phyloP scores from a whole-genome alignment of 1,284 basidiomycete species.

The Ceratobasidium sp. region DNA sequence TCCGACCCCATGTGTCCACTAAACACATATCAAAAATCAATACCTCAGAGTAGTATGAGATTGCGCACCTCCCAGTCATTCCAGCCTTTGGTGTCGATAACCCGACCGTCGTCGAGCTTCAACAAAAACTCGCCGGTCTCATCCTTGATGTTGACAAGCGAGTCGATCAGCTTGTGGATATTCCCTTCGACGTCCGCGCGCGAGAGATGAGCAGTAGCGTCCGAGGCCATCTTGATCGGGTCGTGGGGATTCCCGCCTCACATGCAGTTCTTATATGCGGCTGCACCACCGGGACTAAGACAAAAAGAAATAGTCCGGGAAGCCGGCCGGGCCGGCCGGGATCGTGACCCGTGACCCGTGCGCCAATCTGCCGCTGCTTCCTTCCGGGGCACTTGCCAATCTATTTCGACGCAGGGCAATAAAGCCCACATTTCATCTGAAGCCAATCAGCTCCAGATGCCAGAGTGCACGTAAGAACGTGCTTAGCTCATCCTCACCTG shows the following conservation, averaged over 20 bases:
- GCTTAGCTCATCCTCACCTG: too few relatives aligned
- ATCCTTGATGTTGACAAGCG: slow-evolving; percentile 70
- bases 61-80: slow-evolving; percentile 64
- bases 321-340: not conserved
- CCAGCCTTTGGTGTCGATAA: slow-evolving; percentile 76
- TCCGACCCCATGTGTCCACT: slow-evolving; percentile 71
- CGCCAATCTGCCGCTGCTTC: slow-evolving; percentile 22
- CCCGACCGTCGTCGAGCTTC: slow-evolving; percentile 64
- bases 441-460: too few relatives aligned
- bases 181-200: slow-evolving; percentile 17
- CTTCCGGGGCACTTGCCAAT: too few relatives aligned
- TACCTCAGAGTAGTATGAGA: not conserved
- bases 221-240: slow-evolving; percentile 11
- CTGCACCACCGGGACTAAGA: slow-evolving; percentile 8
- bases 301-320: slow-evolving; percentile 24
- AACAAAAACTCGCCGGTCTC: slow-evolving; percentile 68
- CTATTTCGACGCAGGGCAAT: too few relatives aligned
- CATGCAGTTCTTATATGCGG: slow-evolving; percentile 31
- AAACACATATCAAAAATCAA: not conserved
- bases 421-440: too few relatives aligned
- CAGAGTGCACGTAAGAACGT: too few relatives aligned
- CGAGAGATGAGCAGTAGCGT: slow-evolving; percentile 41
- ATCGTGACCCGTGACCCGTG: not conserved
- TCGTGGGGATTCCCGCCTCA: not conserved
- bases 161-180: slow-evolving; percentile 64